These are phyloP conservation scores for Penicillium canariense DNA, from an alignment of 495 filamentous ascomycete species.

Conservation along the genomic window DNA sequence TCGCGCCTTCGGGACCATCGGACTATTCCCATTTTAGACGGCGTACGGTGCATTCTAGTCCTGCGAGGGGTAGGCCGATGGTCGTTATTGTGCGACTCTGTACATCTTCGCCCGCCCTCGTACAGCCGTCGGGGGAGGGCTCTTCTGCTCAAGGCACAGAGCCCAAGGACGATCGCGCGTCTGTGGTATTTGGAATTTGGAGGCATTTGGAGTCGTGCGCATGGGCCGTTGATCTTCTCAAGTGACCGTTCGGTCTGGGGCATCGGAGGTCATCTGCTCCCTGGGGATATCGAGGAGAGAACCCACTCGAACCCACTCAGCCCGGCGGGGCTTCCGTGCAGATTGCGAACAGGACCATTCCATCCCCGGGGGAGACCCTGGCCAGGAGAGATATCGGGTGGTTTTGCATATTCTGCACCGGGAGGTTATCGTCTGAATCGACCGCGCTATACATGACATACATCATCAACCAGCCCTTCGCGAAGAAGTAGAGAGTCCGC, in stretches of 20 bases:
- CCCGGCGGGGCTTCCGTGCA: constrained; percentile 18
- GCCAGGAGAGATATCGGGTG: background rate
- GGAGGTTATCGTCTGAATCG: too few relatives aligned
- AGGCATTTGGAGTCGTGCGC: constrained; percentile 24
- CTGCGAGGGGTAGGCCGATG: background rate
- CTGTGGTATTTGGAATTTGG: constrained; percentile 15
- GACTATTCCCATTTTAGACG: constrained; percentile 13
- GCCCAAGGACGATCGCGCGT: constrained; percentile 9
- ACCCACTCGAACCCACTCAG: constrained; percentile 7
- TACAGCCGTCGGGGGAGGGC: constrained; percentile 17
- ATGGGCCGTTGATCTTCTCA: constrained; percentile 42
- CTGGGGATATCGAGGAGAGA: background rate
- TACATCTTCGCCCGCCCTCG: constrained; percentile 19
- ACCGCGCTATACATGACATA: too few relatives aligned
- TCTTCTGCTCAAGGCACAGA: constrained; percentile 2
- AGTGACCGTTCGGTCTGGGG: constrained; percentile 27
- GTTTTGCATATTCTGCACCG: background rate
- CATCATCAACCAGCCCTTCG: background rate
- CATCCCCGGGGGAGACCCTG: constrained; percentile 6
- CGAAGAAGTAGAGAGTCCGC: background rate
- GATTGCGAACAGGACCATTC: constrained; percentile 21
- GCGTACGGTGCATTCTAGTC: constrained; percentile 10
- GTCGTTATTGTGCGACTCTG: constrained; percentile 21
- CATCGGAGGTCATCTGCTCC: constrained; percentile 35
- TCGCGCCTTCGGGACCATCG: background rate